A percentile compares a stretch with the other conserved stretches of the same genome.
These are phyloP conservation scores for Heterobasidion irregulare DNA, from an alignment of 1,284 basidiomycete species.

Conservation along the genomic window DNA sequence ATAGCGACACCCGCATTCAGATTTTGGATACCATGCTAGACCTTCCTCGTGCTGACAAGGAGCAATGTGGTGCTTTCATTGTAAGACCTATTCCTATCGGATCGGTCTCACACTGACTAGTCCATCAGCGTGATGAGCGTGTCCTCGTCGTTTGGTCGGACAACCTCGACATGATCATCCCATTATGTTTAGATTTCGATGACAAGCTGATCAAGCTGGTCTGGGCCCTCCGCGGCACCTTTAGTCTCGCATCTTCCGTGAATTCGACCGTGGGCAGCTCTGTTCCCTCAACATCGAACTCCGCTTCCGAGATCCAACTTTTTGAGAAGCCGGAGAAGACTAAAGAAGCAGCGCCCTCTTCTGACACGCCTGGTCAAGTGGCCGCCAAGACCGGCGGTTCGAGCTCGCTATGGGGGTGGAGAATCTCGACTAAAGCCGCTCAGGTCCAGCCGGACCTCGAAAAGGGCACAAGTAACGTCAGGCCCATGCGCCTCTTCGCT, in stretches of 20 bases:
- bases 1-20: slow-evolving; percentile 53
- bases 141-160: slow-evolving; percentile 76
- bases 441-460: slow-evolving; percentile 32
- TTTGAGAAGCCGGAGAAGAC: slow-evolving; percentile 22
- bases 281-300: slow-evolving; percentile 1
- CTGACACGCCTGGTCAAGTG: not conserved
- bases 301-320: slow-evolving; percentile 45
- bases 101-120: no score
- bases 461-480: slow-evolving; percentile 30
- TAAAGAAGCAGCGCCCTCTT: not conserved
- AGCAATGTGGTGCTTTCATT: slow-evolving; percentile 81
- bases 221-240: slow-evolving; percentile 49
- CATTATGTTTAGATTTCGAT: slow-evolving; percentile 59
- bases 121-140: slow-evolving; percentile 55
- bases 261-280: no score
- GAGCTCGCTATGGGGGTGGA: slow-evolving; percentile 23
- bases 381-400: slow-evolving; percentile 17
- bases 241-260: slow-evolving; percentile 11
- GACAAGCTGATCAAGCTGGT: slow-evolving; percentile 75
- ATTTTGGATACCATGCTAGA: slow-evolving; percentile 54
- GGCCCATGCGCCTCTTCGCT: slow-evolving; percentile 68
- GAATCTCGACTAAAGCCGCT: slow-evolving; percentile 26
- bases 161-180: slow-evolving; percentile 61
- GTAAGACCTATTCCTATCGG: slow-evolving; percentile 26
- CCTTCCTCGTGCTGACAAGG: slow-evolving; percentile 67